phyloP scores from a whole-genome alignment of 306 rosid genomes.

The Lablab purpureus region DNA sequence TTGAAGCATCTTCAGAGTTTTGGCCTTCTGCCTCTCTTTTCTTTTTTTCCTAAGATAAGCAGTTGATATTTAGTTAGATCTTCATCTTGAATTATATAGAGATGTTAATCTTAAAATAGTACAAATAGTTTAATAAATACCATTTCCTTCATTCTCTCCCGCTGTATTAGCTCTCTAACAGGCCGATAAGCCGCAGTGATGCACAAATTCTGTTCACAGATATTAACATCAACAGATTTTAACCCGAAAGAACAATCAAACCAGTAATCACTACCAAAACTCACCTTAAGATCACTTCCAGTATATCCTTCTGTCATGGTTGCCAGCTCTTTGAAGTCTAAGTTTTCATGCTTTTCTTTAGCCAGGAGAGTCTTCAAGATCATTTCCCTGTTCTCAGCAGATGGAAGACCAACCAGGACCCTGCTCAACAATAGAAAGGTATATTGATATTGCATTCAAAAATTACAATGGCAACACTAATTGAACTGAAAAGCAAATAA shows the following conservation, averaged over 20 bases:
- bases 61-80: constrained; percentile 22
- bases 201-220: constrained; percentile 83
- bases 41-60: constrained; percentile 71
- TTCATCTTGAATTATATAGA: neutral
- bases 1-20: constrained; percentile 59
- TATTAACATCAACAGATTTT: constrained; percentile 41
- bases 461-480: constrained; percentile 7
- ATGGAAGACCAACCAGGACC: constrained; percentile 89
- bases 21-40: constrained; percentile 61
- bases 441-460: constrained; percentile 18
- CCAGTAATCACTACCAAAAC: constrained; percentile 22
- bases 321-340: constrained; percentile 83
- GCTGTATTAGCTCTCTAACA: constrained; percentile 86
- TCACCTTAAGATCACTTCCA: constrained; percentile 97
- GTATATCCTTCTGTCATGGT: constrained; percentile 83
- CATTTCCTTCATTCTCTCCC: constrained; percentile 80
- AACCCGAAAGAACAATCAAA: neutral
- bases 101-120: constrained; percentile 21
- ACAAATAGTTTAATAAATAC: constrained; percentile 50
- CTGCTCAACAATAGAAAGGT: constrained; percentile 50
- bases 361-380: constrained; percentile 77
- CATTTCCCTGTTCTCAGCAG: constrained; percentile 72
- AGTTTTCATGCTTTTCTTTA: constrained; percentile 67
- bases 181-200: constrained; percentile 93
- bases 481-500: constrained; percentile 23